Base-by-base conservation (phyloP, 2,329 filamentous ascomycete genomes). In the Aspergillus quadricinctus region DNA sequence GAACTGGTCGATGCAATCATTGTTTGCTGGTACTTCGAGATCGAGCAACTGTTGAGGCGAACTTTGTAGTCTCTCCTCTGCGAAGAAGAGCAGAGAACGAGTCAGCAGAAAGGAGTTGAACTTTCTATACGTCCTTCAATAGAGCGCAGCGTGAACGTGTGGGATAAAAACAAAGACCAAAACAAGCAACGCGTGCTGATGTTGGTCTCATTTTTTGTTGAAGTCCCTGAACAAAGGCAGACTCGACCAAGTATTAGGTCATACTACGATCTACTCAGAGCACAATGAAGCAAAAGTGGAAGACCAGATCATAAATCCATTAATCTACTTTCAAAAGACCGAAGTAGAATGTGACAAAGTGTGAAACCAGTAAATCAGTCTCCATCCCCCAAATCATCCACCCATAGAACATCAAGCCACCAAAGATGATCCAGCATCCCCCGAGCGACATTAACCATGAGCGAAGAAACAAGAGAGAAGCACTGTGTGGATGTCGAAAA, bases 201-300 rank as follows among this genome's bases (percentile, higher is more conserved):
- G 31, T n/a, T 17, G 31, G 31, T 37, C 31, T 37, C 31, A 7
- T 17, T 14, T 3, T 37, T 17, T 14, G 3, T 17, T 37, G 5
- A 37, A 37, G 5, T 14, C 11, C 31, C 31, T 14, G 1, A 14
- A 17, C 14, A 37, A 1, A 37, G 31, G 5, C 14, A 37, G 6
- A 7, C 5, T 17, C 2, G 31, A 37, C 14, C 14, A 35, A 35
- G 40, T 21, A 19, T 43, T 43, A 17, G 25, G 8, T 21, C 25
- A n/a, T 41, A 23, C 21, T 37, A 25, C 49, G 29, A 51, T 51
- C 37, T 51, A 51, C 37, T 27, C 35, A 43, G 23, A 19, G 29
- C n/a, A 37, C 3, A 27, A 61, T 59, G 52, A 58, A 61, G 60
- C 56, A 61, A 57, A 46, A 5, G 14, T 37, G 14, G 6, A 37